Evolutionary conservation across 2,329 filamentous ascomycete genomes (phyloP).

Genomic region (Cryphonectria nitschkei): DNA sequence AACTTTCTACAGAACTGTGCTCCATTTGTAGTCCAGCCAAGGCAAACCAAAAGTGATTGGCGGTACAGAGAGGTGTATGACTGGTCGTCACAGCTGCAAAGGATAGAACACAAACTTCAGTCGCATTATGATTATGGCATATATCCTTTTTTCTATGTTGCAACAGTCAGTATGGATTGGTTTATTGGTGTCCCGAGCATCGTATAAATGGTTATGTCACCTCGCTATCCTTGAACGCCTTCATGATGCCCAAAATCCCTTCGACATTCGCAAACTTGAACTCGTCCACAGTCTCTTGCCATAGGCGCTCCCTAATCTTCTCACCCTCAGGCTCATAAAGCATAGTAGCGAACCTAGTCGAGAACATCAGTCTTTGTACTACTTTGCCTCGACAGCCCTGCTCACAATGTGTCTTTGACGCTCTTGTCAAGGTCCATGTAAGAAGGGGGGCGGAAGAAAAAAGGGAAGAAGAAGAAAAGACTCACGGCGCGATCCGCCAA

Average conservation of each 20-base stretch:
- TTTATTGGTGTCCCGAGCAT: neutral
- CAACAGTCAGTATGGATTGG: neutral
- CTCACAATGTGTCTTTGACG: neutral
- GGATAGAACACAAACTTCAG: neutral
- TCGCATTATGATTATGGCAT: neutral
- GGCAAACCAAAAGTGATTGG: neutral
- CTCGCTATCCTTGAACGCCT: neutral
- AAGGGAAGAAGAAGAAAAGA: neutral
- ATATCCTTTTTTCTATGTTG: neutral
- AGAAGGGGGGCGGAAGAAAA: too few relatives aligned
- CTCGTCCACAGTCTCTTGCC: slow-evolving; percentile 7
- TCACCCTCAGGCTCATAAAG: neutral
- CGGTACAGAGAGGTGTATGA: neutral
- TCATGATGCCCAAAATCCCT: neutral
- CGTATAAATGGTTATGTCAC: neutral
- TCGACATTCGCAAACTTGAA: slow-evolving; percentile 8
- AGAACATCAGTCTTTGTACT: neutral
- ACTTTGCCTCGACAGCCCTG: neutral
- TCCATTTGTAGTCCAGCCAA: neutral
- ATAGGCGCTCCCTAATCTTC: slow-evolving; percentile 1
- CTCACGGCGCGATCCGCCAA: slow-evolving; percentile 13
- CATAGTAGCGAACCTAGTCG: slow-evolving; percentile 2
- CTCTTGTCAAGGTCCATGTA: too few relatives aligned
- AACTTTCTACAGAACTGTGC: too few relatives aligned
- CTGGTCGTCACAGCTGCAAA: neutral